phyloP scores from a whole-genome alignment of 2,329 filamentous ascomycete species.

The Paracoccidioides lutzii region DNA sequence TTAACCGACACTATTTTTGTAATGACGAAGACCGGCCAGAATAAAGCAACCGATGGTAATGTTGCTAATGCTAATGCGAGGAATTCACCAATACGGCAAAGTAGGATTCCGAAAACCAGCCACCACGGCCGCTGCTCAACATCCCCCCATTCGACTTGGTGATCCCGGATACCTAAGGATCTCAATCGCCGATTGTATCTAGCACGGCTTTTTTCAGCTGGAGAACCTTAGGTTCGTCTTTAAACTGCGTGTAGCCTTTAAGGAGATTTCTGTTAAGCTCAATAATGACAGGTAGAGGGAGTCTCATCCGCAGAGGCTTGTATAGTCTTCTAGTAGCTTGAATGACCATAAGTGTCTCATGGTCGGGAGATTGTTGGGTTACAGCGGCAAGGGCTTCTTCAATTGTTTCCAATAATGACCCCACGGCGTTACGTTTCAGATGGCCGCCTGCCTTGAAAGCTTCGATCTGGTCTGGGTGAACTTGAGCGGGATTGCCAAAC shows the following conservation, averaged over 20 bases:
- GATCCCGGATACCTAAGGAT: conserved; percentile 66
- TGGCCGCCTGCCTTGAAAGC: conserved; percentile 55
- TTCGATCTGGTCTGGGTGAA: conserved; percentile 59
- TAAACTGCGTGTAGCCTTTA: conserved; percentile 70
- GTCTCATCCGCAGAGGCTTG: conserved; percentile 71
- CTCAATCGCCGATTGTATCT: conserved; percentile 67
- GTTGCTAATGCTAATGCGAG: conserved; percentile 56
- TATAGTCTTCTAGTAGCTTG: conserved; percentile 78
- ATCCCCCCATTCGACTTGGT: conserved; percentile 59
- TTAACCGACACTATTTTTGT: conserved; percentile 59
- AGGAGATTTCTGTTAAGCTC: conserved; percentile 72
- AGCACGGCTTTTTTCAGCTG: conserved; percentile 55
- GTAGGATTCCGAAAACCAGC: conserved; percentile 54
- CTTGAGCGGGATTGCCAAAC: conserved; percentile 66
- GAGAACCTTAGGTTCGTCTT: conserved; percentile 63
- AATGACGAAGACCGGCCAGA: conserved; percentile 63
- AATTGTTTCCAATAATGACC: conserved; percentile 60
- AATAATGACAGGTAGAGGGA: conserved; percentile 71
- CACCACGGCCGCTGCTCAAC: conserved; percentile 54
- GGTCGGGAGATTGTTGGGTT: conserved; percentile 74
- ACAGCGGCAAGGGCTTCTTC: conserved; percentile 67
- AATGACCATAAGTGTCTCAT: conserved; percentile 73
- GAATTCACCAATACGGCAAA: conserved; percentile 63
- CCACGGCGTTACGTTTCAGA: conserved; percentile 62
- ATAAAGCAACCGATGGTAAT: conserved; percentile 62